Base-by-base conservation (phyloP, 805 yeast genomes). In the Naumovozyma baii region DNA sequence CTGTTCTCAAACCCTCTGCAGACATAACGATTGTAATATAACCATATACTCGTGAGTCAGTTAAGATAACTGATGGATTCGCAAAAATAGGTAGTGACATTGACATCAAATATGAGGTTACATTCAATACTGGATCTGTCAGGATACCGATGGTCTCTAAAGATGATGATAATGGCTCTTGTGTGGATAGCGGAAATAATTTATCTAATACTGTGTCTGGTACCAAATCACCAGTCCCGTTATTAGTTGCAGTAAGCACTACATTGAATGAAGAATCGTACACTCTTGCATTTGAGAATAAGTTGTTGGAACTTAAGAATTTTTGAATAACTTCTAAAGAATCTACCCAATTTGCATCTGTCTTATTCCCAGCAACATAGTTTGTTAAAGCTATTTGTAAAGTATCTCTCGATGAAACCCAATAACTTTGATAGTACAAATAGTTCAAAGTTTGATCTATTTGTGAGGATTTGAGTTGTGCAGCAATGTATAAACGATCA, bases 401-500 rank as follows among this genome's bases (percentile, higher is more conserved):
- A 1, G 78, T 59, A 41, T 77, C 83, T 48, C 79, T 70, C 3
- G 76, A 67, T 1, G 84, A 64, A 8, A 86, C 63, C 67, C 82
- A 78, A 41, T 71, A 70, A 2, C 79, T 72, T 58, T 85, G 94
- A 53, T 79, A 83, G 55, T 76, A 80, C 19, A 75, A 64, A 44
- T 68, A 72, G 42, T 73, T 73, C 42, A 83, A 63, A 31, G 76
- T 72, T 60, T 85, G 95, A 39, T 70, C 72, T 16, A 86, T 66
- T 58, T 87, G 95, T 0, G 88, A 73, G 0, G 90, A 76, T 58
- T 85, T 86, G 40, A 87, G 65, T 57, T 83, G 83, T 2, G 95
- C 83, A 16, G 86, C 83, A 33, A 84, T 84, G 50, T 74, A 74
- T 18, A 87, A 64, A 41, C 87, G 72, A 45, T 83, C 87, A 1